Evolutionary conservation across 305 asterid species (phyloP), one percentile per base, ranked within the genome.

Genomic region (Euphrasia arctica): DNA sequence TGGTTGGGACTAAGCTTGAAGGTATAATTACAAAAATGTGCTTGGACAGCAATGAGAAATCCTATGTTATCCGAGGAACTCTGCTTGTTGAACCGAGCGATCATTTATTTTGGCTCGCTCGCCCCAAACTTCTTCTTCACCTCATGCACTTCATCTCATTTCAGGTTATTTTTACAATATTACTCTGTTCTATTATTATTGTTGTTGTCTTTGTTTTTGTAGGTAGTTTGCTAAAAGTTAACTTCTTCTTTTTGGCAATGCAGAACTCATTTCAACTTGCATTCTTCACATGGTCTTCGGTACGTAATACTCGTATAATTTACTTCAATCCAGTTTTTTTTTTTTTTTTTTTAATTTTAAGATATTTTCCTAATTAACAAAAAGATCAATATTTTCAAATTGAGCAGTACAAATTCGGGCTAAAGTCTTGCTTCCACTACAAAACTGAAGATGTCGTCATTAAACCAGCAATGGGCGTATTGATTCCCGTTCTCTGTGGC

Each of bases 191-290:
- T 51, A 4, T 51, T 7, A 27, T 27, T 31, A 56, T 3, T 28
- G 31, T 12, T 27, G 9, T 54, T 54, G 32, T 29, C 29, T 27
- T 54, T 22, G 0, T 22, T 27, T 10, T 22, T 7, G 32, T 9
- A 52, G 31, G 5, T n/a, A 0, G 7, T 1, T 54, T 56, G 11
- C 56, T 60, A 39, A 64, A 13, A 36, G 27, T 25, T 5, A 25
- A 42, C 31, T n/a, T 32, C 41, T 3, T 54, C 27, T 25, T 58
- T 47, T 65, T 58, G 74, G 60, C 52, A 62, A 62, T 66, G 77
- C 91, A 86, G 90, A 89, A 82, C 82, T 89, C 96, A 9, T 89
- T 86, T 82, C 92, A 82, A 62, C 71, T 78, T 65, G 96, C 95
- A 27, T 89, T 89, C 79, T 89, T 89, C 78, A 5, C 85, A 5